Evolutionary conservation across 2,329 filamentous ascomycete species (phyloP), one percentile per base, ranked within the genome.

Genomic region (Penicillium griseofulvum): DNA sequence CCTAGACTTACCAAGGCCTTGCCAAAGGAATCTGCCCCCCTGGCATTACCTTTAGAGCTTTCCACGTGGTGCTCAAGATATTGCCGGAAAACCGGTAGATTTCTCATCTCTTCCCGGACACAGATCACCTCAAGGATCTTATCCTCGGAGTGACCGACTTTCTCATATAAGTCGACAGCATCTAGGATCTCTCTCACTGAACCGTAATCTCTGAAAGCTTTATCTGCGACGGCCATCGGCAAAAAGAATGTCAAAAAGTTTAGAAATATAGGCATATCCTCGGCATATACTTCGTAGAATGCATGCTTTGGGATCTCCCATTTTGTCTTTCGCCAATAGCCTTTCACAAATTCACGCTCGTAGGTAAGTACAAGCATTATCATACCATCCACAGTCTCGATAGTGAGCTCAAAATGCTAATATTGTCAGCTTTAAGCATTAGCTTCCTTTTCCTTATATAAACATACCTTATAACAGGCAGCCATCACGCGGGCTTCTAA

Each of bases 291-390:
- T 42, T 62, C 34, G 46, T 62, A 62, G 33, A 63, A 62, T 17
- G 36, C 38, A 37, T 63, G 43, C 38, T 57, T 55, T 14, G 39
- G 55, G 29, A 60, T 55, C 37, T 58, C 26, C 49, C 8, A 60
- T 52, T 51, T 43, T 38, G 52, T 54, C 49, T 55, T 61, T 45
- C 49, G 56, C 52, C 28, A 58, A 44, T 56, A 55, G 9, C 53
- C 54, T 46, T 64, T 64, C 2, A 59, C 41, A 46, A 48, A 63
- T 36, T 56, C 26, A 28, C 55, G 47, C 28, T 47, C 11, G 49
- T 64, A 65, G 43, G 43, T 60, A 4, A 64, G 49, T 16, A 63
- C 46, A 26, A 65, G 61, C 44, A 65, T 63, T 39, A 49, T 54
- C 5, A 57, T 44, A 36, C 54, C 28, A 22, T 63, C 54, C 6